Evolutionary conservation across 768 basidiomycete genomes (phyloP), one percentile per base, ranked within the genome.

Genomic region (Terana coerulea): DNA sequence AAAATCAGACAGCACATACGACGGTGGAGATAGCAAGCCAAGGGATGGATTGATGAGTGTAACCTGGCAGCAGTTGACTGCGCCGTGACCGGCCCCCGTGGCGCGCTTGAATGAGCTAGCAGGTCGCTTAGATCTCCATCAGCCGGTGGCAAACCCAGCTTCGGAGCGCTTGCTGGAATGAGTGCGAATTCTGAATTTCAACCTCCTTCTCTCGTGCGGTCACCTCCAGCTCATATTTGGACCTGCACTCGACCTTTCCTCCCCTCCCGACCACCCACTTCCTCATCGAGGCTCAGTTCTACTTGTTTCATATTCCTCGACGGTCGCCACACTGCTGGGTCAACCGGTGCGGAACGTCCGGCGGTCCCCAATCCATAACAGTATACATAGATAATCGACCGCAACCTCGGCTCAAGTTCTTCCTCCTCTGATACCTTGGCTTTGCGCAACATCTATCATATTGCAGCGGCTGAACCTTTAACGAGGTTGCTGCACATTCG

Each of bases 301-400:
- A 5, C 24, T 29, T 43, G n/a, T 17, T 51, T 29, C 33, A n/a
- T 6, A 12, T 11, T 43, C 49, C 24, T 19, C 22, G 14, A 24
- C 17, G 11, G 22, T 19, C 49, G 39, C 41, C 41, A 43, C 47
- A 24, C 37, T 25, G 35, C 37, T 40, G 39, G 39, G 39, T 24
- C 39, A 24, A 22, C 30, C 49, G 49, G 49, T 39, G 31, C 49
- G 49, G 39, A 17, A 25, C 21, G 12, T 39, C 39, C 49, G 49
- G 40, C 49, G 49, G 39, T 8, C 29, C 49, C 49, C 49, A 30
- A 43, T 51, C 34, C 49, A 24, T 35, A 35, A 28, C 34, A 43
- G 33, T 51, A n/a, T n/a, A 43, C 35, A 41, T 51, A 51, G 39
- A 51, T 51, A 51, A 51, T 51, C 49, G 40, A 10, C 19, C 29